Evolutionary conservation across 2,329 filamentous ascomycete species (phyloP).

Genomic region (Fusarium guadeloupense): DNA sequence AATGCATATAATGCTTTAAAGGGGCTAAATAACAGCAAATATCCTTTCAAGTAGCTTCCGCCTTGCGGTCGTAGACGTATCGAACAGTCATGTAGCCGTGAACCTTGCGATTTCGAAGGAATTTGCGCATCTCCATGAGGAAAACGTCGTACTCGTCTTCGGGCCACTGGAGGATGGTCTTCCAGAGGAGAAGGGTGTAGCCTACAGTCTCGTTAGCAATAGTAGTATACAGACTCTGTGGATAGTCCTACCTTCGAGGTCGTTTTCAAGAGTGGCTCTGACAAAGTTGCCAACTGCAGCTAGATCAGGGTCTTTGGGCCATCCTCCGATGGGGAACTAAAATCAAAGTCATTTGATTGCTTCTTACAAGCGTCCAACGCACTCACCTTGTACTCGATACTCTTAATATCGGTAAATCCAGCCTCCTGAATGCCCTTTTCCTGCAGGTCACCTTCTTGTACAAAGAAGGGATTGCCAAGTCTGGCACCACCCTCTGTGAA

Average conservation of each 20-base stretch:
- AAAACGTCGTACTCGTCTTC: slow-evolving; percentile 36
- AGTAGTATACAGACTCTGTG: fast-evolving
- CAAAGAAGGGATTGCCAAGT: slow-evolving; percentile 25
- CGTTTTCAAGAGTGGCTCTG: slow-evolving; percentile 35
- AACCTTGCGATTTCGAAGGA: slow-evolving; percentile 23
- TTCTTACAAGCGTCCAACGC: fast-evolving
- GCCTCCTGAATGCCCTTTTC: slow-evolving; percentile 28
- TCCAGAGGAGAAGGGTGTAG: slow-evolving; percentile 34
- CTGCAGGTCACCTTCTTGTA: slow-evolving; percentile 20
- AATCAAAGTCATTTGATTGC: not conserved
- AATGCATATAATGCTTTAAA: not conserved
- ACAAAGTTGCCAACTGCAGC: slow-evolving; percentile 33
- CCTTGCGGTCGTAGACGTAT: slow-evolving; percentile 34
- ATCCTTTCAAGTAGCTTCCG: not conserved
- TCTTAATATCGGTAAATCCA: slow-evolving; percentile 33
- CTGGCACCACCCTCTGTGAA: slow-evolving; percentile 29
- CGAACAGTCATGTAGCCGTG: slow-evolving; percentile 35
- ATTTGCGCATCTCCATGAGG: slow-evolving; percentile 30
- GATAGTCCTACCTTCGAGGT: slow-evolving; percentile 24
- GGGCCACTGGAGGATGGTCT: slow-evolving; percentile 32
- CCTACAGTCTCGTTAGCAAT: slow-evolving; percentile 3
- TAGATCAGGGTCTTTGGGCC: slow-evolving; percentile 27
- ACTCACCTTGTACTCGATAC: slow-evolving; percentile 31
- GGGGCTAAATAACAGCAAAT: too few relatives aligned
- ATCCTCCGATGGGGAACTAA: slow-evolving; percentile 36